A percentile compares a stretch with the other conserved stretches of the same genome.
These are phyloP conservation scores for Urochloa ruziziensis DNA, from an alignment of 176 grass and related monocot species.

Conservation along the genomic window DNA sequence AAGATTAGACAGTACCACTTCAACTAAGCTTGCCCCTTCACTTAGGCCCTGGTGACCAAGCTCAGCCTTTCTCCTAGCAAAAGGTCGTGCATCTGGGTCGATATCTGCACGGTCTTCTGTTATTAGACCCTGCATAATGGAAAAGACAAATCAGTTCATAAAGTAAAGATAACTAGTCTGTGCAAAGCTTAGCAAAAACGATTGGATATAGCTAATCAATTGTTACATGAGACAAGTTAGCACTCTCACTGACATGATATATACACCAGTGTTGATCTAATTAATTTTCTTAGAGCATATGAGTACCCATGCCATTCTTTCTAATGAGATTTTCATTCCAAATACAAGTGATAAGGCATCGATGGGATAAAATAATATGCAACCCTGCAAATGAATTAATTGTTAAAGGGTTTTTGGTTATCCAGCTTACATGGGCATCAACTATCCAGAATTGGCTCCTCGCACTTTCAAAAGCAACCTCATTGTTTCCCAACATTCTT, in stretches of 20 bases:
- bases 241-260: background rate
- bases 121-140: constrained; percentile 72
- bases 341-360: background rate
- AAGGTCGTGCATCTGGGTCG: constrained; percentile 72
- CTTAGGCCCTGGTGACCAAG: constrained; percentile 65
- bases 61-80: constrained; percentile 82
- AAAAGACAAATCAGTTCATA: constrained; percentile 20
- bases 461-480: constrained; percentile 91
- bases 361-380: background rate
- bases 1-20: constrained; percentile 69
- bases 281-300: constrained; percentile 22
- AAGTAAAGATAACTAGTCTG: constrained; percentile 18
- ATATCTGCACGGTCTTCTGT: constrained; percentile 82
- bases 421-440: constrained; percentile 71
- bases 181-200: constrained; percentile 6
- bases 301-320: background rate
- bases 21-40: constrained; percentile 83
- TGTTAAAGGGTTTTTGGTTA: background rate
- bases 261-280: background rate
- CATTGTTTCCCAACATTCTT: constrained; percentile 89
- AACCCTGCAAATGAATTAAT: background rate
- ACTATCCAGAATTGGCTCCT: constrained; percentile 98
- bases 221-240: background rate
- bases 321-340: background rate
- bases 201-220: constrained; percentile 8